These are phyloP conservation scores for Suillus bovinus DNA, from an alignment of 768 basidiomycete species.

Conservation along the genomic window DNA sequence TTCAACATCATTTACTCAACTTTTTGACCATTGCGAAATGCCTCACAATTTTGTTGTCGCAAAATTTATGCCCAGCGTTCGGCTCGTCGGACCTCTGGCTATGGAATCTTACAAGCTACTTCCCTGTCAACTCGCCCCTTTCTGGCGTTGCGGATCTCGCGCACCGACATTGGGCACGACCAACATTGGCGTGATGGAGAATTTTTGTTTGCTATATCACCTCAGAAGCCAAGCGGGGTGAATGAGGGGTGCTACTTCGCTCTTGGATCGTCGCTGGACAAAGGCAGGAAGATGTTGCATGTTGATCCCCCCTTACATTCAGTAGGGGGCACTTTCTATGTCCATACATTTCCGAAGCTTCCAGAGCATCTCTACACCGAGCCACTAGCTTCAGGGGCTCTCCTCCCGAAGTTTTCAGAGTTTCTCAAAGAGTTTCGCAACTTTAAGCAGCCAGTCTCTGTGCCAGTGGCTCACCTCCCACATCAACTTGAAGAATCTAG, in stretches of 20 bases:
- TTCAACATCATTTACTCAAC: no score
- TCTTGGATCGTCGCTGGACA: not conserved
- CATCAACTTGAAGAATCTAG: not conserved
- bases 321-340: not conserved
- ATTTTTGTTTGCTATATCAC: not conserved
- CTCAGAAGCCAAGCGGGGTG: not conserved
- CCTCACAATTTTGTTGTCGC: not conserved
- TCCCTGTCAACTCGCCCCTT: not conserved
- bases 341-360: slow-evolving; percentile 7
- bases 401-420: not conserved
- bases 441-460: no score
- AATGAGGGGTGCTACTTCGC: not conserved
- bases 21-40: no score
- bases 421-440: no score
- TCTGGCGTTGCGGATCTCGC: slow-evolving; percentile 5
- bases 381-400: no score
- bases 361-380: no score
- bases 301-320: not conserved
- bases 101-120: not conserved
- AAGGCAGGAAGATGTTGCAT: not conserved
- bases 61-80: not conserved
- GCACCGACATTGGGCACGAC: not conserved
- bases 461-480: no score
- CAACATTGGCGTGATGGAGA: not conserved
- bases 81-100: not conserved